A percentile compares a stretch with the other conserved stretches of the same genome.
Evolutionary conservation across 192 early-diverging fungal genomes (phyloP).

Genomic region (Coemansia sp.): DNA sequence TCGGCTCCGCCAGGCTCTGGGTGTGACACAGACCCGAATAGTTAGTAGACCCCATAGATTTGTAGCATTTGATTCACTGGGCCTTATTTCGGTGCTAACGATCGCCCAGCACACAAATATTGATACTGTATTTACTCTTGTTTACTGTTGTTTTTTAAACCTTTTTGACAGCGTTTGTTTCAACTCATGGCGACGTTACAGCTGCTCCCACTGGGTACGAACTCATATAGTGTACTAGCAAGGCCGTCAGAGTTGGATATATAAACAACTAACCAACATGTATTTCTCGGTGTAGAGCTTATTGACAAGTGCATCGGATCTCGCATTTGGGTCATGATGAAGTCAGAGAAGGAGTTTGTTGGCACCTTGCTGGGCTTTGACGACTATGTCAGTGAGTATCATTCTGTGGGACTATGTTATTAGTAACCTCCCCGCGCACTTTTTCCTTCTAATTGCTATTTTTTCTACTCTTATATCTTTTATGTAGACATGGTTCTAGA

Average conservation of each 20-base stretch:
- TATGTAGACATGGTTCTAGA: constrained; percentile 90
- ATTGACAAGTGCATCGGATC: constrained; percentile 99
- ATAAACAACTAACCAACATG: not conserved
- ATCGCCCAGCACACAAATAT: not conserved
- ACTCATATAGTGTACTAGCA: not conserved
- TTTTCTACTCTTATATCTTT: not conserved
- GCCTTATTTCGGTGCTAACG: not conserved
- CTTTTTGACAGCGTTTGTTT: not conserved
- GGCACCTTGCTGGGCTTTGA: constrained; percentile 98
- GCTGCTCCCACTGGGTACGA: constrained; percentile 58
- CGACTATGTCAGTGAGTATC: constrained; percentile 87
- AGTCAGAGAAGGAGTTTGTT: constrained; percentile 95
- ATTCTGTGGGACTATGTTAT: constrained; percentile 14
- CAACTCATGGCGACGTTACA: constrained; percentile 48
- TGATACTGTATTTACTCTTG: constrained; percentile 3
- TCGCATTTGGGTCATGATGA: constrained; percentile 98
- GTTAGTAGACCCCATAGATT: constrained; percentile 21
- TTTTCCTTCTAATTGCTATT: not conserved
- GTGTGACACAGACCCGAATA: not conserved
- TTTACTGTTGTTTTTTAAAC: not conserved
- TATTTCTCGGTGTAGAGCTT: constrained; percentile 68
- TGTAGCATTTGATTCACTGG: not conserved
- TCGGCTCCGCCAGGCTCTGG: constrained; percentile 8
- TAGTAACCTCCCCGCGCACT: not conserved
- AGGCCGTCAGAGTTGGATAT: not conserved